These are phyloP conservation scores for Metrosideros polymorpha DNA, from an alignment of 441 rosid genomes.

Conservation along the genomic window DNA sequence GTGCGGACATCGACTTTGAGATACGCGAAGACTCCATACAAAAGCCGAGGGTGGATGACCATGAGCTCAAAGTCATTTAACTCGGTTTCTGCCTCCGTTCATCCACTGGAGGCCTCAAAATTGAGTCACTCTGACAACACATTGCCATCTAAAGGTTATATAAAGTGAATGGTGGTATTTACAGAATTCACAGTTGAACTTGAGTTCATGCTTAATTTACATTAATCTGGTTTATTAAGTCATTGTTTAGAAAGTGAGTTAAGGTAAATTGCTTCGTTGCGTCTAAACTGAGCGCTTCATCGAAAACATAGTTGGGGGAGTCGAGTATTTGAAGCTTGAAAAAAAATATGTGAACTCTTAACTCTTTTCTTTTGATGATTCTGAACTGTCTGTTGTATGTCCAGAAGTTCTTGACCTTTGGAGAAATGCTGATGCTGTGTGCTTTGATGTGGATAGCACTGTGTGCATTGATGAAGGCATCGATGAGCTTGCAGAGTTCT, in stretches of 20 bases:
- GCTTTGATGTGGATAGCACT: constrained; percentile 99
- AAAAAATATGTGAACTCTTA: background rate
- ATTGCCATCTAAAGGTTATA: constrained; percentile 57
- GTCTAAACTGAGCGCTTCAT: background rate
- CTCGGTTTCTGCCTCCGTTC: constrained; percentile 42
- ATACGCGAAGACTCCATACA: constrained; percentile 12
- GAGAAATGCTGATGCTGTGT: constrained; percentile 75
- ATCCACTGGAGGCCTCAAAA: constrained; percentile 31
- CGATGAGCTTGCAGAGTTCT: constrained; percentile 95
- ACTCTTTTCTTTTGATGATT: background rate
- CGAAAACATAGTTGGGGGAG: background rate
- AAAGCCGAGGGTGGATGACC: constrained; percentile 17
- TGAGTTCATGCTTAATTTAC: background rate
- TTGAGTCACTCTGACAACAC: constrained; percentile 30
- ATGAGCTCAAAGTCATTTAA: constrained; percentile 27
- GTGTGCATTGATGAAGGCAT: constrained; percentile 96
- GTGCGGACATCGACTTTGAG: constrained; percentile 21
- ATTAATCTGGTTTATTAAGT: constrained; percentile 1
- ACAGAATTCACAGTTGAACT: background rate
- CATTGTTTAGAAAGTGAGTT: background rate
- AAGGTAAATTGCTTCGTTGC: background rate
- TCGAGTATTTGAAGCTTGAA: background rate
- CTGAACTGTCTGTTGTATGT: background rate
- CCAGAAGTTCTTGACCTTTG: constrained; percentile 73
- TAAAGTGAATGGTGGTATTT: background rate